Base-by-base conservation (phyloP, 208 protist species). In the Wallacemonas sp. region DNA sequence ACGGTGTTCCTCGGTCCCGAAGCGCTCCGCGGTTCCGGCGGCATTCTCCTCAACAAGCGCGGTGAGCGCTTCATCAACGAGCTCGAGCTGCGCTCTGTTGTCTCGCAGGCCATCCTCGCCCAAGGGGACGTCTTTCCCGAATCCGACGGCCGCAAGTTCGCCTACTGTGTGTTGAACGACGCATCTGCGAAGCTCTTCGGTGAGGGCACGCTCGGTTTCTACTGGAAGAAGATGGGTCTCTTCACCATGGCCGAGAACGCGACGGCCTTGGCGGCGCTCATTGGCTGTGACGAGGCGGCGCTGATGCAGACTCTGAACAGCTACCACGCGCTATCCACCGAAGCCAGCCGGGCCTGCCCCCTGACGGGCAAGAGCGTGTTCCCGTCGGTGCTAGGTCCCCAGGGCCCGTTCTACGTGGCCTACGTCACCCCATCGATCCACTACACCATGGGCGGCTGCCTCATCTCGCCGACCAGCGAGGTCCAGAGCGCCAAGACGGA, bases 371-470 rank as follows among this genome's bases (percentile, higher is more conserved):
- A 97, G 74, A 77, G 48, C 26, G 84, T 93, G 20, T 97, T 91
- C 75, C 87, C 81, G 39, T 89, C 78, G 54, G 74, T 81, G 25
- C 5, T 90, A 18, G 89, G 83, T 36, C 29, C 76, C 11, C 68
- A 87, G 26, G 86, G 87, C 28, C 82, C 80, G 16, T 95, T 78
- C 71, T 88, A 96, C 70, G 87, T 96, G 25, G 83, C 92, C 29
- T 72, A 79, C 61, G 83, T 99, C 46, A 98, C 95, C 25, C 98
- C 98, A 12, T 87, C 84, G 7, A 91, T 99, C 67, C 98, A 99
- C 81, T 99, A 99, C 87, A 97, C 86, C 10, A 98, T 98, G 97
- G 98, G 98, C 57, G 98, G 98, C 44, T 74, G 97, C 55, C 57
- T 82, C 41, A 97, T 99, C 67, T 90, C 90, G 33, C 57, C 80